Base-by-base conservation (phyloP, 2,329 filamentous ascomycete genomes). In the Plectosphaerella plurivora region DNA sequence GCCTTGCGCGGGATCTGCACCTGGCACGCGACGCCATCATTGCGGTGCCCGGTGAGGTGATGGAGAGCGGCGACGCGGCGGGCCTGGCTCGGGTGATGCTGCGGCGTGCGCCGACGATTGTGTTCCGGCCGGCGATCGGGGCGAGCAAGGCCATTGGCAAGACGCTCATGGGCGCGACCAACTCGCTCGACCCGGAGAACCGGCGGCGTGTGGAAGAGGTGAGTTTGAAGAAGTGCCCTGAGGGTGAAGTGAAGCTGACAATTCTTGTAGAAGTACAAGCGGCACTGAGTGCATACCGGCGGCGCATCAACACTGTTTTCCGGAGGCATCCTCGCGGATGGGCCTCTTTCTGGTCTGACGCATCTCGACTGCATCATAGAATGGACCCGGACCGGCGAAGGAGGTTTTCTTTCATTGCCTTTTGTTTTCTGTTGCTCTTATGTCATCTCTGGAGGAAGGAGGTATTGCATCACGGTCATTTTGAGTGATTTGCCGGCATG, bases 1-100 rank as follows among this genome's bases (percentile, higher is more conserved):
- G 91, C 50, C 77, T 99, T 25, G 86, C 92, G 55, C 83, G 91
- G 35, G 95, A 99, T 67, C 76, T 99, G n/a, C 79, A 93, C 39
- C 77, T 92, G 45, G 90, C 94, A 1, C 79, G 87, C 52, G 91
- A 99, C 70, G 94, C 93, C 10, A 91, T 99, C 53, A 93, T 99
- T 61, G 94, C 93, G 1, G 90, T 99, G 24, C 93, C 94, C 1
- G 89, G 88, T 0, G 93, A 97, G 66, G 83, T 96, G 1, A 87
- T 96, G 77, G 91, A 97, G 63, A 91, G 88, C 62, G 82, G 84
- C 20, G 91, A 84, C 54, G 92, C 93, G 1, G 83, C 85, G 42
- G 91, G 89, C 2, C 91, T 89, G 1, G 90, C 91, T 14, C 84
- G 77, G 62, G 92, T 88, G 2, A 84, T 99, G 16, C 78, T 87